A percentile compares a stretch with the other conserved stretches of the same genome.
Conservation (phyloP, 139 green algal genomes). For the Nannochloris sp. region DNA sequence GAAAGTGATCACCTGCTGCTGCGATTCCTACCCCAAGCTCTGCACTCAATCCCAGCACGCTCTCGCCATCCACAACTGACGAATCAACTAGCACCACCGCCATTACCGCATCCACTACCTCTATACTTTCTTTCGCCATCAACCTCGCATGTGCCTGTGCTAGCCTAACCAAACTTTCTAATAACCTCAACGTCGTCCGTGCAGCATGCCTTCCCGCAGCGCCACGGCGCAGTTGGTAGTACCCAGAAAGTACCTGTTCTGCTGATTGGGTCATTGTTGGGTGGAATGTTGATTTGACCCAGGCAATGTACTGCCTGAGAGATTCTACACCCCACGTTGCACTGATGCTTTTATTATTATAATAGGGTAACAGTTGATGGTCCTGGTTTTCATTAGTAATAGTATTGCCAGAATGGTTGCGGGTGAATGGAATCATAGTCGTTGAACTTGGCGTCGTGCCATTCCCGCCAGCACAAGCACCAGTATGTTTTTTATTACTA, state of each 20-base stretch:
- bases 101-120: slow-evolving; percentile 49
- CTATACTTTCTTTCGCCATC: slow-evolving; percentile 43
- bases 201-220: slow-evolving; percentile 32
- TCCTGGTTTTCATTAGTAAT: no score
- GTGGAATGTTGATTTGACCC: slow-evolving; percentile 37
- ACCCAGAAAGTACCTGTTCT: slow-evolving; percentile 53
- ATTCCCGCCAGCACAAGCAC: background rate
- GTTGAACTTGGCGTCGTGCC: background rate
- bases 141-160: slow-evolving; percentile 81
- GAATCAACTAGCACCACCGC: slow-evolving; percentile 48
- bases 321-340: slow-evolving; percentile 46
- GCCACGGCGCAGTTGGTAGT: slow-evolving; percentile 62
- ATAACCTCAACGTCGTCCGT: slow-evolving; percentile 66
- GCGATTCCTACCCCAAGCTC: background rate
- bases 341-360: background rate
- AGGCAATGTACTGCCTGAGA: slow-evolving; percentile 69
- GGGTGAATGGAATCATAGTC: no score
- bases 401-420: no score
- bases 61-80: background rate
- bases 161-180: slow-evolving; percentile 80
- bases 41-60: background rate
- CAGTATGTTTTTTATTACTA: background rate
- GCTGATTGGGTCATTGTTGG: slow-evolving; percentile 48
- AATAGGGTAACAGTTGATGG: no score
- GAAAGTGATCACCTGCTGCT: background rate